Evolutionary conservation across 2,329 filamentous ascomycete genomes (phyloP).

Genomic region (Periconia sp.): DNA sequence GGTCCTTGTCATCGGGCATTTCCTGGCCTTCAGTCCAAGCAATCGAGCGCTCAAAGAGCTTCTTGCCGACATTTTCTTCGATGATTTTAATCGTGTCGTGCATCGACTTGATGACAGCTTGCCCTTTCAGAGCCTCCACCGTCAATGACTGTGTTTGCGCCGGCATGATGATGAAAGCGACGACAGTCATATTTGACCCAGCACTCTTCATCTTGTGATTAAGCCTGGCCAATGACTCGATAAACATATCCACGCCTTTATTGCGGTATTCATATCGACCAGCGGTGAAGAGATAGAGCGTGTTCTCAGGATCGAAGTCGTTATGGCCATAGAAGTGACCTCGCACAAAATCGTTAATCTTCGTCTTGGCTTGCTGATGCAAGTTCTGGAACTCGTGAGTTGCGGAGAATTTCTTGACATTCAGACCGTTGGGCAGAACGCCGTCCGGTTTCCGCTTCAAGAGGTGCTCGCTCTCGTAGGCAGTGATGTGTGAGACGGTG

Average conservation of each 20-base stretch:
- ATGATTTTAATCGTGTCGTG: conserved; percentile 93
- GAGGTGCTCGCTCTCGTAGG: conserved; percentile 96
- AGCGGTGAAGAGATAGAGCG: conserved; percentile 95
- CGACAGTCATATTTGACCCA: conserved; percentile 90
- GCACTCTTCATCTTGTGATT: conserved; percentile 89
- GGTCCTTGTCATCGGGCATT: conserved; percentile 94
- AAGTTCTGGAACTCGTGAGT: conserved; percentile 99
- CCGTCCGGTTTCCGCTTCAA: conserved; percentile 98
- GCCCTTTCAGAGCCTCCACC: conserved; percentile 93
- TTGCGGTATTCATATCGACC: conserved; percentile 98
- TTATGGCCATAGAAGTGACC: conserved; percentile 99
- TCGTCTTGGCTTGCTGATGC: conserved; percentile 94
- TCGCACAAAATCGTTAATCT: conserved; percentile 97
- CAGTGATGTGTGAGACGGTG: conserved; percentile 97
- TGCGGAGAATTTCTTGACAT: conserved; percentile 97
- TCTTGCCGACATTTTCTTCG: conserved; percentile 87
- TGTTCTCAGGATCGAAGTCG: conserved; percentile 96
- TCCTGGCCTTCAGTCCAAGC: conserved; percentile 95
- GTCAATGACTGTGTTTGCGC: conserved; percentile 94
- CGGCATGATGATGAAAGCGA: conserved; percentile 98
- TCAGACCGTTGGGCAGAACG: conserved; percentile 93
- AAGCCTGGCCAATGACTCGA: conserved; percentile 90
- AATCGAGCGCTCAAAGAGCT: conserved; percentile 91
- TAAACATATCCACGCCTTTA: conserved; percentile 99
- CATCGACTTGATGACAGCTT: conserved; percentile 96